phyloP scores from a whole-genome alignment of 2,329 filamentous ascomycete species.

The Fusarium foetens region DNA sequence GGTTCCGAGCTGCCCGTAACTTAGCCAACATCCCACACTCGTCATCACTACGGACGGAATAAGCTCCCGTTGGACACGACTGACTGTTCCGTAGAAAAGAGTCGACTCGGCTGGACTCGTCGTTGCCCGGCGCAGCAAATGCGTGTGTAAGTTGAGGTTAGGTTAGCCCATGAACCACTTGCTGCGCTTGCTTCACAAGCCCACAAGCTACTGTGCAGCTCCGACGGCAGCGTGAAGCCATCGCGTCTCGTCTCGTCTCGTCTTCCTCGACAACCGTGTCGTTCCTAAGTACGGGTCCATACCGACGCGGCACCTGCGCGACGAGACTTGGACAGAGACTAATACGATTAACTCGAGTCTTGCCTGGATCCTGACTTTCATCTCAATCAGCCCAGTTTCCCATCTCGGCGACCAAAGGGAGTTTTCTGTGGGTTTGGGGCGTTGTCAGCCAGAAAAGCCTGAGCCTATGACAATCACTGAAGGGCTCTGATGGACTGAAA shows the following conservation, averaged over 20 bases:
- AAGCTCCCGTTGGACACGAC: slow-evolving; percentile 14
- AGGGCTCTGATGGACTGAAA: slow-evolving; percentile 18
- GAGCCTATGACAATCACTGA: slow-evolving; percentile 17
- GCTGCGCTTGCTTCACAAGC: slow-evolving; percentile 7
- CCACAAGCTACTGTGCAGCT: background rate
- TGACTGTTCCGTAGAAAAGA: slow-evolving; percentile 16
- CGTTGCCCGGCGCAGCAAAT: slow-evolving; percentile 31
- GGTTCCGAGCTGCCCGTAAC: slow-evolving; percentile 33
- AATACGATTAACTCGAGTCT: background rate
- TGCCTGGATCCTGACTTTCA: slow-evolving; percentile 4
- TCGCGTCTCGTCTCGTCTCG: slow-evolving; percentile 33
- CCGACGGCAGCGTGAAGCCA: slow-evolving; percentile 28
- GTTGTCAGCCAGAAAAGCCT: slow-evolving; percentile 9
- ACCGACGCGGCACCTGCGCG: slow-evolving; percentile 26
- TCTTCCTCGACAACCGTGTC: slow-evolving; percentile 35
- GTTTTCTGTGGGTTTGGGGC: slow-evolving; percentile 24
- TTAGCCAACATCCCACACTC: slow-evolving; percentile 38
- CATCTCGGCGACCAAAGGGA: slow-evolving; percentile 20
- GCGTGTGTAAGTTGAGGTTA: slow-evolving; percentile 22
- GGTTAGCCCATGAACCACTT: slow-evolving; percentile 31
- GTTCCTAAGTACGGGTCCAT: slow-evolving; percentile 27
- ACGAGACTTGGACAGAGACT: slow-evolving; percentile 15
- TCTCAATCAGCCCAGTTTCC: slow-evolving; percentile 21
- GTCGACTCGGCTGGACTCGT: background rate
- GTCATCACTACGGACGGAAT: slow-evolving; percentile 29